Percentiles rank a stretch among this genome's conserved stretches.
These are phyloP conservation scores for Mucor saturninus DNA, from an alignment of 371 early-diverging fungal species.

Conservation along the genomic window DNA sequence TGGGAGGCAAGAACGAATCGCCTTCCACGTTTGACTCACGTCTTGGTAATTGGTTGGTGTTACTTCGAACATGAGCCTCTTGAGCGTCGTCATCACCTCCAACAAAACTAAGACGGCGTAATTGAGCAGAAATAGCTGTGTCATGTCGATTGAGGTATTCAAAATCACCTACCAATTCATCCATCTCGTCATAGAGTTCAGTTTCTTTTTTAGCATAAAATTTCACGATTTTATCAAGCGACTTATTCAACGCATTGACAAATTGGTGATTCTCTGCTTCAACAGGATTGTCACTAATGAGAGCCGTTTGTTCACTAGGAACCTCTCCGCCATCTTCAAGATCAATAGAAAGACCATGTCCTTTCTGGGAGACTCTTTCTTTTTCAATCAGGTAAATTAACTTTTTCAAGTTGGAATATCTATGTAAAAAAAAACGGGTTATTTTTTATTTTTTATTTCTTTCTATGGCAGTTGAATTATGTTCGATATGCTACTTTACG, in stretches of 20 bases:
- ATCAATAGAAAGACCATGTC: slow-evolving; percentile 30
- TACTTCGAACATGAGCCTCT: slow-evolving; percentile 14
- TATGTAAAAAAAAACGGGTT: slow-evolving; percentile 24
- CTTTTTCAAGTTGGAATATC: slow-evolving; percentile 90
- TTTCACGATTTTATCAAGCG: slow-evolving; percentile 76
- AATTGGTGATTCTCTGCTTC: slow-evolving; percentile 63
- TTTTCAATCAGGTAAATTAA: slow-evolving; percentile 88
- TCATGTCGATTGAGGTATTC: slow-evolving; percentile 22
- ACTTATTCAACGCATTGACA: slow-evolving; percentile 74
- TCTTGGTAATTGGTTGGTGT: slow-evolving; percentile 39
- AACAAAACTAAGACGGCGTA: slow-evolving; percentile 12
- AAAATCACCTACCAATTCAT: slow-evolving; percentile 52
- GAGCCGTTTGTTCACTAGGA: slow-evolving; percentile 50
- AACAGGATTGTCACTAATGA: slow-evolving; percentile 39
- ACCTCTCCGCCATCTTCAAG: slow-evolving; percentile 26
- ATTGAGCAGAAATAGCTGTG: slow-evolving; percentile 1
- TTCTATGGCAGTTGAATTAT: not conserved
- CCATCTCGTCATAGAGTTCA: slow-evolving; percentile 71
- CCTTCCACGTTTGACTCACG: slow-evolving; percentile 44
- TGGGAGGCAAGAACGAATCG: slow-evolving; percentile 50
- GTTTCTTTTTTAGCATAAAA: slow-evolving; percentile 87
- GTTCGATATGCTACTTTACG: slow-evolving; percentile 47
- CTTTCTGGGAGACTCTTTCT: slow-evolving; percentile 63
- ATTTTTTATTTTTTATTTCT: not conserved
- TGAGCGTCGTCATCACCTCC: not conserved